Percentiles rank a stretch among this genome's conserved stretches.
Evolutionary conservation across 768 basidiomycete species (phyloP).

Genomic region (Boletus subparvulus): DNA sequence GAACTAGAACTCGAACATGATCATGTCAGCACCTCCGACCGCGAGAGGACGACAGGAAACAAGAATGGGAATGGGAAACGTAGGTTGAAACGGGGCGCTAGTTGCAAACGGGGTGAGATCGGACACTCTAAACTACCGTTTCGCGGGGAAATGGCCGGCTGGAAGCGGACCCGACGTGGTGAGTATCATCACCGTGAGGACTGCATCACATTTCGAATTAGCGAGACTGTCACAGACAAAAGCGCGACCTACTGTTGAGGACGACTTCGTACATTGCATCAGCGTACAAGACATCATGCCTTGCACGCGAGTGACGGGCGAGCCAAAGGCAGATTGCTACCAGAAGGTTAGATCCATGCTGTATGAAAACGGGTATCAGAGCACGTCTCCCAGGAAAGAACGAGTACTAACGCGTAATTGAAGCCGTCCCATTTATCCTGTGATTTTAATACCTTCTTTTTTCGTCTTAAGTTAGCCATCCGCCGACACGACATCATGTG

Average conservation of each 20-base stretch:
- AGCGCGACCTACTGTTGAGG: slow-evolving; percentile 56
- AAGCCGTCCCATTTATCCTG: slow-evolving; percentile 89
- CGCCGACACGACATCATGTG: too few species aligned
- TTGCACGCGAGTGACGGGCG: slow-evolving; percentile 71
- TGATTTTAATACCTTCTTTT: too few species aligned
- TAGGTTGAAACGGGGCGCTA: slow-evolving; percentile 87
- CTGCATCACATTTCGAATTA: slow-evolving; percentile 34
- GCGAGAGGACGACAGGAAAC: too few species aligned
- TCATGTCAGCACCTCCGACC: background rate
- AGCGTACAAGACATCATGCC: slow-evolving; percentile 76
- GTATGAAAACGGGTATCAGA: background rate
- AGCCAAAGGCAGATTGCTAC: slow-evolving; percentile 78
- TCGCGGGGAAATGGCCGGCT: slow-evolving; percentile 61
- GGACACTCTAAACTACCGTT: slow-evolving; percentile 69
- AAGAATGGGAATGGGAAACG: slow-evolving; percentile 14
- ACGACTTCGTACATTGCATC: slow-evolving; percentile 92
- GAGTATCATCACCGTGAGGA: slow-evolving; percentile 79
- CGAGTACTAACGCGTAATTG: slow-evolving; percentile 66
- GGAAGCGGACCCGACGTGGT: slow-evolving; percentile 75
- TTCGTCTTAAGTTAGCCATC: too few species aligned
- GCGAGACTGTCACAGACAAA: background rate
- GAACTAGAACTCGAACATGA: background rate
- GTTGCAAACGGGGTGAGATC: slow-evolving; percentile 86
- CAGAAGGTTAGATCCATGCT: slow-evolving; percentile 28
- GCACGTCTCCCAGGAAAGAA: background rate